A percentile compares a stretch with the other conserved stretches of the same genome.
phyloP scores from a whole-genome alignment of 768 basidiomycete species.

The Gloeophyllum trabeum region DNA sequence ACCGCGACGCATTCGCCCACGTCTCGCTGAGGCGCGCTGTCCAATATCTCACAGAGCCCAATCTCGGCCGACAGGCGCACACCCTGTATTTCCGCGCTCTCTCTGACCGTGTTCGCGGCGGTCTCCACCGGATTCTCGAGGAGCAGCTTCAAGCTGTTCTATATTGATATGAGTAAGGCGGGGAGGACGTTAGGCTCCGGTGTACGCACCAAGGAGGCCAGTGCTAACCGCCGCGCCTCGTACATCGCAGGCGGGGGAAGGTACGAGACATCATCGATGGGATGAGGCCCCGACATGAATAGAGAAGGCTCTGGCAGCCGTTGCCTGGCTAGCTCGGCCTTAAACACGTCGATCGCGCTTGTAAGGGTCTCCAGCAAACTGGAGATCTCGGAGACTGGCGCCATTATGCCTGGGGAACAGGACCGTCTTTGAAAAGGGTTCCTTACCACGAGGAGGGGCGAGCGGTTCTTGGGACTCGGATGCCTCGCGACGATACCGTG shows the following conservation, averaged over 20 bases:
- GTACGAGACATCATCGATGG: constrained; percentile 14
- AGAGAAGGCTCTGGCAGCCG: constrained; percentile 24
- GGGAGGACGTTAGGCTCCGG: background rate
- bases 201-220: constrained; percentile 20
- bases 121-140: constrained; percentile 26
- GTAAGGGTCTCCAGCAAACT: constrained; percentile 29
- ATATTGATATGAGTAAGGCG: background rate
- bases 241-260: constrained; percentile 25
- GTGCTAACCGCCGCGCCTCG: constrained; percentile 22
- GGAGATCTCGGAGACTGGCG: constrained; percentile 26
- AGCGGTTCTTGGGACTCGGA: too few relatives aligned
- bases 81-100: constrained; percentile 20
- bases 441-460: too few relatives aligned
- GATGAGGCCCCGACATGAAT: constrained; percentile 22
- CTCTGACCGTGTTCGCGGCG: constrained; percentile 22
- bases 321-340: constrained; percentile 23
- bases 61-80: constrained; percentile 24
- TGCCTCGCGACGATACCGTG: too few relatives aligned
- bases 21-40: constrained; percentile 15
- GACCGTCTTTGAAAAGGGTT: too few relatives aligned
- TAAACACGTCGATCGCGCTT: constrained; percentile 25
- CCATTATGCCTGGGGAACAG: too few relatives aligned
- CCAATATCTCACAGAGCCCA: constrained; percentile 21
- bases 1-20: constrained; percentile 22
- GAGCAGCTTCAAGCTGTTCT: constrained; percentile 24